phyloP scores from a whole-genome alignment of 2,329 filamentous ascomycete genomes.

The Fusarium poae region DNA sequence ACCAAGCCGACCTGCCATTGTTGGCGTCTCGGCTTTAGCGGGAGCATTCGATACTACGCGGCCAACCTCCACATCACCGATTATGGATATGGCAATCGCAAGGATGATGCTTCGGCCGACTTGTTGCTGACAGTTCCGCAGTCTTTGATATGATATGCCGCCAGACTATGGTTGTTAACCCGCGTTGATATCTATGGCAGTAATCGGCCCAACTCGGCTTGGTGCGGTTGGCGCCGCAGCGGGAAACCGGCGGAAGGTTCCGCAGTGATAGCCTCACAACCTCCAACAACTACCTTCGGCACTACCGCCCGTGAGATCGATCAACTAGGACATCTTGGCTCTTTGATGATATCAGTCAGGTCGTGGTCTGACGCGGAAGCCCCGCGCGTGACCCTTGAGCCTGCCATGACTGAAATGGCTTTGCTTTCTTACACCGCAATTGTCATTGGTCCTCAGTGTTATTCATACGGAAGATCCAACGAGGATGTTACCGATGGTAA shows the following conservation, averaged over 20 bases:
- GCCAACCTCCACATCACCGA: conserved; percentile 23
- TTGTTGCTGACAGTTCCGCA: conserved; percentile 40
- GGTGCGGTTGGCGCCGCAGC: conserved; percentile 54
- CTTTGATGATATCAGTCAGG: conserved; percentile 48
- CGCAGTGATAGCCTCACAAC: conserved; percentile 46
- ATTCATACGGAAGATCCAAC: conserved; percentile 22
- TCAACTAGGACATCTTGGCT: conserved; percentile 33
- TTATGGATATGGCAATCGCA: conserved; percentile 11
- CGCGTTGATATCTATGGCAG: conserved; percentile 24
- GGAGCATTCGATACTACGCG: conserved; percentile 17
- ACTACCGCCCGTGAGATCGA: conserved; percentile 40
- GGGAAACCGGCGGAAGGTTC: conserved; percentile 48
- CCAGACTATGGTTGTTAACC: conserved; percentile 31
- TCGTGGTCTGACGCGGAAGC: conserved; percentile 43
- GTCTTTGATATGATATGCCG: conserved; percentile 25
- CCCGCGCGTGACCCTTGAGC: conserved; percentile 44
- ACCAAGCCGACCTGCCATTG: conserved; percentile 29
- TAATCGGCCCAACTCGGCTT: conserved; percentile 58
- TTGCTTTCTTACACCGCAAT: conserved; percentile 40
- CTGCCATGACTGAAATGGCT: conserved; percentile 41
- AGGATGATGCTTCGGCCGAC: conserved; percentile 35
- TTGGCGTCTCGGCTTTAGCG: conserved; percentile 40
- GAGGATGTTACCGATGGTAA: conserved; percentile 31
- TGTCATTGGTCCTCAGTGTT: conserved; percentile 38
- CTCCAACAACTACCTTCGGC: conserved; percentile 40